Percentiles rank a stretch among this genome's conserved stretches.
phyloP scores from a whole-genome alignment of 2,329 filamentous ascomycete genomes.

The Graphiopsis chlorocephala region DNA sequence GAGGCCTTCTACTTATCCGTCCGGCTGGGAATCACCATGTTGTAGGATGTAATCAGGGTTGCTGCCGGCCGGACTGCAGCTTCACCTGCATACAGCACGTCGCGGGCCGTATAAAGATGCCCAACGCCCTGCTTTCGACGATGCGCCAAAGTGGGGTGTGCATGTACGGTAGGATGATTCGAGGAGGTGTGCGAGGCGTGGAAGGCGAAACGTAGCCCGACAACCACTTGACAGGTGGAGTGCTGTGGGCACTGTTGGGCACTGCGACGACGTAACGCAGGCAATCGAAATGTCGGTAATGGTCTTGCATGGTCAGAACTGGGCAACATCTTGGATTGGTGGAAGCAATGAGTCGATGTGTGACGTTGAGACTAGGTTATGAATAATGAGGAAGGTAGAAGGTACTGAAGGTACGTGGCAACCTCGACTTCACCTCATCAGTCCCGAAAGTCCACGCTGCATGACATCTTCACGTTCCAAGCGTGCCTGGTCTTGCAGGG shows the following conservation, averaged over 20 bases:
- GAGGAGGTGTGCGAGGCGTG: background rate
- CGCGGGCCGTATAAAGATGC: background rate
- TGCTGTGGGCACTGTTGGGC: background rate
- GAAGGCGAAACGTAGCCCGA: slow-evolving; percentile 1
- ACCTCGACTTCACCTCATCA: background rate
- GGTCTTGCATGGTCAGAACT: background rate
- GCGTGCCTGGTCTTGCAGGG: background rate
- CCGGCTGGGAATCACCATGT: background rate
- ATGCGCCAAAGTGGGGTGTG: slow-evolving; percentile 1
- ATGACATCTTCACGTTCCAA: background rate
- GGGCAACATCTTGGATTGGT: background rate
- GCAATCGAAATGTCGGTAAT: background rate
- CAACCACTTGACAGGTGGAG: background rate
- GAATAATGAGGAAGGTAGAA: background rate
- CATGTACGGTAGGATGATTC: background rate
- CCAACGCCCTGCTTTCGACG: slow-evolving; percentile 5
- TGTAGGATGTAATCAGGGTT: background rate
- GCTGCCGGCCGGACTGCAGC: background rate
- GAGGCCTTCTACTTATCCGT: background rate
- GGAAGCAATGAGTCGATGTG: background rate
- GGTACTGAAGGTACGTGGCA: background rate
- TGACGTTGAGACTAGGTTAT: background rate
- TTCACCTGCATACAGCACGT: background rate
- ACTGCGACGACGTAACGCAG: no score
- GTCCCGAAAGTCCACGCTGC: background rate